These are phyloP conservation scores for Aspergillus nidulans DNA, from an alignment of 495 filamentous ascomycete genomes.

Conservation along the genomic window DNA sequence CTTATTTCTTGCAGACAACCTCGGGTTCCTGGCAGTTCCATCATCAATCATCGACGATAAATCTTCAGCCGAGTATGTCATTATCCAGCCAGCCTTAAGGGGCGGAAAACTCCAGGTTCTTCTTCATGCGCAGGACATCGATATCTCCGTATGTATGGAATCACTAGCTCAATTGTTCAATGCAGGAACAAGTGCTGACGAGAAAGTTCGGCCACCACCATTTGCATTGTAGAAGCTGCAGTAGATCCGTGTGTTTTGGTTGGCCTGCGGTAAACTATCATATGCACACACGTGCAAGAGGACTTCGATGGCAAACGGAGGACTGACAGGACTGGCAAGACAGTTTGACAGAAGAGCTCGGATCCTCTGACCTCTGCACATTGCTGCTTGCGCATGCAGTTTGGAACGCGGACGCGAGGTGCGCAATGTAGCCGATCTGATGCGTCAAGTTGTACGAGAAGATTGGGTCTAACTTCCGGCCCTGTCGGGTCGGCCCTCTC, in stretches of 20 bases:
- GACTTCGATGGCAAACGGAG: no score
- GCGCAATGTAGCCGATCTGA: conserved; percentile 10
- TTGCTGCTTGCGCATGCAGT: conserved; percentile 6
- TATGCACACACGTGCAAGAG: conserved; percentile 1
- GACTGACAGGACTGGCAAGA: no score
- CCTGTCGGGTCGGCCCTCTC: neutral
- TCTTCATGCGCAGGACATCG: conserved; percentile 8
- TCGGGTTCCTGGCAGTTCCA: neutral
- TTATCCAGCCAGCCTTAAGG: conserved; percentile 10
- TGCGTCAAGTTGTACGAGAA: neutral
- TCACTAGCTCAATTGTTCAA: conserved; percentile 5
- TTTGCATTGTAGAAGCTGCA: neutral
- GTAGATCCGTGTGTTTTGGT: neutral
- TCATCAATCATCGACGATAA: neutral
- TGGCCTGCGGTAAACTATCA: neutral
- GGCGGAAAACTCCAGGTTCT: conserved; percentile 6
- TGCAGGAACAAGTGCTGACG: conserved; percentile 1
- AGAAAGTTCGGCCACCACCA: neutral
- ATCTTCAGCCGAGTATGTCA: conserved; percentile 1
- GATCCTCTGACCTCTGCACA: neutral
- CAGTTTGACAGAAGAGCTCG: neutral
- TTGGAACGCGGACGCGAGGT: conserved; percentile 9
- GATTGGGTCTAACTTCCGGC: neutral
- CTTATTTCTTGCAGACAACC: neutral
- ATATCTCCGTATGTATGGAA: conserved; percentile 3